Evolutionary conservation across 2,329 filamentous ascomycete species (phyloP).

Genomic region (Colletotrichum coccodes): DNA sequence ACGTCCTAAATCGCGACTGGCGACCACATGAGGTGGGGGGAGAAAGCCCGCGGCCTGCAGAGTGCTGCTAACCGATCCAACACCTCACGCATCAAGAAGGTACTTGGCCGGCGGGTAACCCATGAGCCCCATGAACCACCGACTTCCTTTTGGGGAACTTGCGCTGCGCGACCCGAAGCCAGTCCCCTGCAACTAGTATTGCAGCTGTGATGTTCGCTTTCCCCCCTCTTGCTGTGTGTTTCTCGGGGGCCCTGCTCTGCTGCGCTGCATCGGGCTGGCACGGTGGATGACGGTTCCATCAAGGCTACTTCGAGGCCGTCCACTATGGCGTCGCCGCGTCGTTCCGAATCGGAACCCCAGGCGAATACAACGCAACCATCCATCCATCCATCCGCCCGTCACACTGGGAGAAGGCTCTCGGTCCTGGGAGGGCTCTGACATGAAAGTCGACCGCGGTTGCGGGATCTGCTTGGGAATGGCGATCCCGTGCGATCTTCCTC

Average conservation of each 20-base stretch:
- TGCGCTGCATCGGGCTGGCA: neutral
- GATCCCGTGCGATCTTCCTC: slow-evolving; percentile 31
- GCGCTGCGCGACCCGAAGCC: slow-evolving; percentile 4
- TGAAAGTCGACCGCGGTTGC: slow-evolving; percentile 2
- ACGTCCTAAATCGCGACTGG: slow-evolving; percentile 32
- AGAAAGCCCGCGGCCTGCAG: neutral
- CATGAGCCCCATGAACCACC: slow-evolving; percentile 15
- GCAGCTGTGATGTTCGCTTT: slow-evolving; percentile 12
- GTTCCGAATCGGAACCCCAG: slow-evolving; percentile 1
- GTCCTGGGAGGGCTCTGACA: slow-evolving; percentile 1
- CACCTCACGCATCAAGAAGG: neutral
- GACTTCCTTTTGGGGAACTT: slow-evolving; percentile 23
- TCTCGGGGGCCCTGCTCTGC: too few relatives aligned
- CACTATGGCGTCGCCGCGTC: neutral
- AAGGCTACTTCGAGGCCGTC: neutral
- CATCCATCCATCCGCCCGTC: slow-evolving; percentile 1
- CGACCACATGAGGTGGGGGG: slow-evolving; percentile 18
- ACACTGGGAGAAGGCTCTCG: slow-evolving; percentile 4
- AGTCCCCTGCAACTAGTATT: slow-evolving; percentile 4
- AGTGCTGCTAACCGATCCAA: neutral
- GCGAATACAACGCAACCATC: slow-evolving; percentile 3
- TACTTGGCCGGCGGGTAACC: neutral
- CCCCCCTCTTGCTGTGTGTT: neutral
- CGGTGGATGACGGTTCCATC: neutral
- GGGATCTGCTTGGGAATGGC: slow-evolving; percentile 25